These are phyloP conservation scores for Prunus padus DNA, from an alignment of 306 rosid species.

Conservation along the genomic window DNA sequence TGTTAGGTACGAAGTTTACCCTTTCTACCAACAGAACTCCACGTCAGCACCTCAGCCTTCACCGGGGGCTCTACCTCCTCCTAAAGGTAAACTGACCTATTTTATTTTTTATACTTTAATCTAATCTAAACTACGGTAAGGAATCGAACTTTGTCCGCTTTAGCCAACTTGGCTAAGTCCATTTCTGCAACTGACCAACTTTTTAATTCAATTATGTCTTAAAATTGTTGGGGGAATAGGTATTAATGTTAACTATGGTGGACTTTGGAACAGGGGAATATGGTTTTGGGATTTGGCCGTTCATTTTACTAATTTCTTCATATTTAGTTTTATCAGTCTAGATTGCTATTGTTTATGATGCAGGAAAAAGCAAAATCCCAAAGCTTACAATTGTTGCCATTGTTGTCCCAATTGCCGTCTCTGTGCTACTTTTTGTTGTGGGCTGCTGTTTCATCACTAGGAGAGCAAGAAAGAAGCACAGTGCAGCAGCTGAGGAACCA, in stretches of 20 bases:
- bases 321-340: not conserved
- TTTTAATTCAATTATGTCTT: no score
- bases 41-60: not conserved
- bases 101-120: no score
- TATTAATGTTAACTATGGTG: no score
- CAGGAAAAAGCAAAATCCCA: not conserved
- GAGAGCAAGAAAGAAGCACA: not conserved
- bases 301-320: not conserved
- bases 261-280: not conserved
- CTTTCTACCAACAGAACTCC: conserved; percentile 4
- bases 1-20: conserved; percentile 7
- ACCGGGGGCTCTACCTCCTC: not conserved
- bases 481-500: not conserved
- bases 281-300: not conserved
- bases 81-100: not conserved
- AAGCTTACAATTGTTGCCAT: not conserved
- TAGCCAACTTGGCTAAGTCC: no score
- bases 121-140: no score
- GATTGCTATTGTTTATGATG: not conserved
- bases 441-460: not conserved
- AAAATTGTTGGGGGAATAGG: no score
- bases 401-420: not conserved
- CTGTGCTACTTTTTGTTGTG: not conserved
- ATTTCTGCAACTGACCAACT: not conserved
- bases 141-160: no score